These are phyloP conservation scores for Aureobasidium sp. DNA, from an alignment of 2,329 filamentous ascomycete genomes.

Conservation along the genomic window DNA sequence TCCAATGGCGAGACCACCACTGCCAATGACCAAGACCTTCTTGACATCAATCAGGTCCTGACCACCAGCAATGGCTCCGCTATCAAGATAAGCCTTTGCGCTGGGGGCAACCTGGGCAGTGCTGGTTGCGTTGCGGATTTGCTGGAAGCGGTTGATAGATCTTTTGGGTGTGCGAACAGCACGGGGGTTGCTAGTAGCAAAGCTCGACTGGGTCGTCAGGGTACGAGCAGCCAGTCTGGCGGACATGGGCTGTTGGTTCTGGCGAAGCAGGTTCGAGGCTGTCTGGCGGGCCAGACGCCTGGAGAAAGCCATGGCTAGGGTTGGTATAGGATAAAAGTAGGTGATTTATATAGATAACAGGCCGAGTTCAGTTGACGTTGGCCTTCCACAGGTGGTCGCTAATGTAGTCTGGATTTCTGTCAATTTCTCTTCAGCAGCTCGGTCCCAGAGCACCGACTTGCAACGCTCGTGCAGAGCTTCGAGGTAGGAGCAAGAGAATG, in stretches of 20 bases:
- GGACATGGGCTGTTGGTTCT: constrained; percentile 16
- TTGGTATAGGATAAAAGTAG: neutral
- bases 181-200: neutral
- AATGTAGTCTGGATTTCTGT: constrained; percentile 47
- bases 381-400: constrained; percentile 64
- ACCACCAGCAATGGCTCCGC: constrained; percentile 71
- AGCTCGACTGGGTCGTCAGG: constrained; percentile 20
- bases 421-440: neutral
- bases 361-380: constrained; percentile 46
- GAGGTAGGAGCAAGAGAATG: constrained; percentile 19
- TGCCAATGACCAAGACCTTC: constrained; percentile 94
- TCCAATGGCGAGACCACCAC: constrained; percentile 90
- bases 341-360: neutral
- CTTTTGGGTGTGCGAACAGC: constrained; percentile 5
- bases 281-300: constrained; percentile 24
- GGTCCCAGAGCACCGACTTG: neutral
- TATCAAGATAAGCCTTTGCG: constrained; percentile 79
- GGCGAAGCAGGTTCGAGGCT: constrained; percentile 21
- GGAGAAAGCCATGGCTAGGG: constrained; percentile 24
- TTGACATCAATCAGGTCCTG: constrained; percentile 78
- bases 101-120: constrained; percentile 62
- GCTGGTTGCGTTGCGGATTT: constrained; percentile 21
- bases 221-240: constrained; percentile 20
- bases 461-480: constrained; percentile 7
- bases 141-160: constrained; percentile 9